Evolutionary conservation across 1,284 basidiomycete species (phyloP).

Genomic region (Phellinidium pouzarii): DNA sequence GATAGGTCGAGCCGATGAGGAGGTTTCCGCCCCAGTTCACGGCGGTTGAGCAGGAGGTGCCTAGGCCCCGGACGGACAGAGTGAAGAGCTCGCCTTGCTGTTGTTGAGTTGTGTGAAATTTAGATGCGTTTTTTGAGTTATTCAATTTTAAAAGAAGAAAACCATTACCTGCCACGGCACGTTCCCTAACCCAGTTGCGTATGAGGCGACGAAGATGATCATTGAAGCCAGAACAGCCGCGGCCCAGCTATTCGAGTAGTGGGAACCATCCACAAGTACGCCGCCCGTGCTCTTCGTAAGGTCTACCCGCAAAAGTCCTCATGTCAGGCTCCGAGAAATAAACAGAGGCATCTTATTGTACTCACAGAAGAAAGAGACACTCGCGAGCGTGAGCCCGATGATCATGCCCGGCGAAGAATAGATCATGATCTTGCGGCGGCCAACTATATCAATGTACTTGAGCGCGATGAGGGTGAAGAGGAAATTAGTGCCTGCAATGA

Average conservation of each 20-base stretch:
- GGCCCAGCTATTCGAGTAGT: slow-evolving; percentile 62
- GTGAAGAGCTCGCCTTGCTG: slow-evolving; percentile 10
- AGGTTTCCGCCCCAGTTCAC: slow-evolving; percentile 81
- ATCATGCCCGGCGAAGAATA: slow-evolving; percentile 76
- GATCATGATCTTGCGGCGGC: slow-evolving; percentile 71
- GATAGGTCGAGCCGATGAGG: slow-evolving; percentile 72
- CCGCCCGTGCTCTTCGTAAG: slow-evolving; percentile 63
- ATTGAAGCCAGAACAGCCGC: slow-evolving; percentile 69
- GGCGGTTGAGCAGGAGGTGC: slow-evolving; percentile 73
- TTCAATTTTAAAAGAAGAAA: not conserved
- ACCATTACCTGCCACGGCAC: slow-evolving; percentile 64
- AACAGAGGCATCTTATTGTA: slow-evolving; percentile 13
- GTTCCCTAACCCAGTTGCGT: slow-evolving; percentile 72
- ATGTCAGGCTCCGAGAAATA: not conserved
- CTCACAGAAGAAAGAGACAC: slow-evolving; percentile 72
- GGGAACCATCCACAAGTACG: slow-evolving; percentile 54
- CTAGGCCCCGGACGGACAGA: slow-evolving; percentile 64
- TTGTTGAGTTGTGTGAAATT: not conserved
- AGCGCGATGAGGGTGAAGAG: slow-evolving; percentile 77
- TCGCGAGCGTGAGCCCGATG: slow-evolving; percentile 61
- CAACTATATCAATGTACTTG: slow-evolving; percentile 76
- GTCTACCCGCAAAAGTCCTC: slow-evolving; percentile 32
- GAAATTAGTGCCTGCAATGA: slow-evolving; percentile 77
- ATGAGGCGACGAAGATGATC: slow-evolving; percentile 79
- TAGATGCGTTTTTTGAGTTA: not conserved